Conservation (phyloP, 768 basidiomycete genomes). For the Flagelloscypha sp. region DNA sequence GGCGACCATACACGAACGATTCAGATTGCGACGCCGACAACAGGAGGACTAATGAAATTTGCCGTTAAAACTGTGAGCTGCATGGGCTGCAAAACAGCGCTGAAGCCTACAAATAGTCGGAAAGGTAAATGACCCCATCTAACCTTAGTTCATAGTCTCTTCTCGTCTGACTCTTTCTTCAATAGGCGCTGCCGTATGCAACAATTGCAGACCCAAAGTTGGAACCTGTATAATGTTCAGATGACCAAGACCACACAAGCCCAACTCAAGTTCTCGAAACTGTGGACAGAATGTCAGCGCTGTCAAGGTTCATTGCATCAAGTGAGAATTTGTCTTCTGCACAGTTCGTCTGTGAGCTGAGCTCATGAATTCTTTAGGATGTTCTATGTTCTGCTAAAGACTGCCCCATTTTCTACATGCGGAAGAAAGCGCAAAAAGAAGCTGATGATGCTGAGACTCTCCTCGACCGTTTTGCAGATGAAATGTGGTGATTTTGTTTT, state of each 20-base stretch:
- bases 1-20: conserved; percentile 96
- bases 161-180: neutral
- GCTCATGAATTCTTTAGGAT: conserved; percentile 45
- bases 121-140: conserved; percentile 36
- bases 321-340: conserved; percentile 25
- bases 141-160: neutral
- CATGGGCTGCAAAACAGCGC: conserved; percentile 87
- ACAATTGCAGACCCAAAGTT: conserved; percentile 80
- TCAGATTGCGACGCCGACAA: conserved; percentile 91
- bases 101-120: conserved; percentile 70
- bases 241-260: conserved; percentile 61
- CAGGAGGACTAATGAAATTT: conserved; percentile 98
- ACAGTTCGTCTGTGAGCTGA: neutral
- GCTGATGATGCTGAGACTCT: conserved; percentile 77
- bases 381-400: conserved; percentile 95
- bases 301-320: conserved; percentile 99
- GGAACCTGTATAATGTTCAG: conserved; percentile 90
- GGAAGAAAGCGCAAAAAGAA: conserved; percentile 97
- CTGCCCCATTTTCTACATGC: conserved; percentile 98
- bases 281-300: conserved; percentile 99
- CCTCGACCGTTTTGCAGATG: conserved; percentile 77
- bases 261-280: conserved; percentile 85
- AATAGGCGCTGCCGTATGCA: conserved; percentile 86
- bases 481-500: too few species aligned
- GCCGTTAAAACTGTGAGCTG: conserved; percentile 95